Evolutionary conservation across 1,284 basidiomycete genomes (phyloP).

Genomic region (Rhodotorula sp.): DNA sequence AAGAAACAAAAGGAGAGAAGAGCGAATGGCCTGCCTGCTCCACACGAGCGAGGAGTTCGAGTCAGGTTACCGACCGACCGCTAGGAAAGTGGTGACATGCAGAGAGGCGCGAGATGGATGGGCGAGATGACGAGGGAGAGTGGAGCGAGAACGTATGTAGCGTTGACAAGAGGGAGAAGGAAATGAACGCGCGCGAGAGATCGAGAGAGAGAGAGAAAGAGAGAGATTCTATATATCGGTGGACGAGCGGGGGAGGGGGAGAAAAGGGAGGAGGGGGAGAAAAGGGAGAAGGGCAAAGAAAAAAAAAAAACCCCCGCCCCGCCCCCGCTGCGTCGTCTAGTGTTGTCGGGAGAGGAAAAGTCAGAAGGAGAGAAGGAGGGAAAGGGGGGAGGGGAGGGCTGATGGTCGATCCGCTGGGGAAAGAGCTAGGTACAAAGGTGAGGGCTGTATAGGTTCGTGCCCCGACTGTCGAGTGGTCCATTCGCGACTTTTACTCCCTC

Average conservation of each 20-base stretch:
- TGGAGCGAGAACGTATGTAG: background rate
- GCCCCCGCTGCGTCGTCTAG: constrained; percentile 2
- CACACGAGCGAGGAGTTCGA: too few relatives aligned
- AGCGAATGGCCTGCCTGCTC: too few relatives aligned
- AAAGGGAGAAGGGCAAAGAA: background rate
- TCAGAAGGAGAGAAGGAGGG: background rate
- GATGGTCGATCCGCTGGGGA: background rate
- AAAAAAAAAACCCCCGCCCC: background rate
- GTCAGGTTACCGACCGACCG: too few relatives aligned
- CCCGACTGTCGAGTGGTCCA: too few relatives aligned
- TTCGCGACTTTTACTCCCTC: background rate
- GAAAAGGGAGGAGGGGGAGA: background rate
- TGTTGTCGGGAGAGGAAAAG: background rate
- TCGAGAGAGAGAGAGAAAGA: background rate
- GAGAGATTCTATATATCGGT: too few relatives aligned
- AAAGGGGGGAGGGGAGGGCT: background rate
- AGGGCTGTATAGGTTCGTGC: too few relatives aligned
- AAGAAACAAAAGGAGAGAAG: background rate
- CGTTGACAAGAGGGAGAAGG: background rate
- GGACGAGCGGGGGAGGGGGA: background rate
- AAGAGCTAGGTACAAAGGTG: background rate
- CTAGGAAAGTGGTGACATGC: too few relatives aligned
- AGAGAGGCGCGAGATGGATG: background rate
- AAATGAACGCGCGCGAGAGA: background rate
- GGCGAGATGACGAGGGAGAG: background rate